Evolutionary conservation across 768 basidiomycete genomes (phyloP), one percentile per base, ranked within the genome.

Genomic region (Pleurotus citrinopileatus): DNA sequence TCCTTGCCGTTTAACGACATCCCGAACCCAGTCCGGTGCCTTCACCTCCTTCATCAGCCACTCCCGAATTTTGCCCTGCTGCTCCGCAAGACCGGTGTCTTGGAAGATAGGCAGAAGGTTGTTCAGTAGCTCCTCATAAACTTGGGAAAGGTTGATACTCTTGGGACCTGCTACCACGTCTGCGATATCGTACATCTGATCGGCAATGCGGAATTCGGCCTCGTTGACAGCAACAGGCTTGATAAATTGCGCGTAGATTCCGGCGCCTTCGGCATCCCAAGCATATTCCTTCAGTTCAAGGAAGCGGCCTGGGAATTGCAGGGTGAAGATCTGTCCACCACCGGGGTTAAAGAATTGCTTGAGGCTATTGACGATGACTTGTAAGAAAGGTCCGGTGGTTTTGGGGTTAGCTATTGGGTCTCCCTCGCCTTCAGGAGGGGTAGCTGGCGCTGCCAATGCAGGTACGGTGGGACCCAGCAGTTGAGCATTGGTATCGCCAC

Each of bases 151-250:
- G 45, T 64, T 61, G 19, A 57, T 57, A 1, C 66, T 64, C 38
- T 63, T 67, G 19, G 64, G 63, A 12, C 65, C 66, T 0, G 36
- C 59, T 3, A 67, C 61, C 22, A 63, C 59, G 5, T 54, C 42
- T 3, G 53, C 55, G 10, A 64, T 42, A 45, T 67, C 63, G 51
- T 63, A 65, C 3, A 67, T 56, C 53, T 67, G 63, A 42, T 67
- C 66, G 2, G 62, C 63, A 10, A 67, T 60, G 4, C 64, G 50
- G 44, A 67, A 67, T 40, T 67, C 66, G 40, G 61, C 57, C 52
- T 67, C 64, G 52, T 64, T 67, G 27, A 67, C 65, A 1, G 56
- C 63, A 1, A 60, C 61, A 2, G 65, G 65, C 53, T 67, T 67
- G 48, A 63, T 46, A 54, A 67, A 65, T 40, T 62, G 64, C 7